Evolutionary conservation across 768 basidiomycete species (phyloP), one percentile per base, ranked within the genome.

Genomic region (Mycena olivaceomarginata): DNA sequence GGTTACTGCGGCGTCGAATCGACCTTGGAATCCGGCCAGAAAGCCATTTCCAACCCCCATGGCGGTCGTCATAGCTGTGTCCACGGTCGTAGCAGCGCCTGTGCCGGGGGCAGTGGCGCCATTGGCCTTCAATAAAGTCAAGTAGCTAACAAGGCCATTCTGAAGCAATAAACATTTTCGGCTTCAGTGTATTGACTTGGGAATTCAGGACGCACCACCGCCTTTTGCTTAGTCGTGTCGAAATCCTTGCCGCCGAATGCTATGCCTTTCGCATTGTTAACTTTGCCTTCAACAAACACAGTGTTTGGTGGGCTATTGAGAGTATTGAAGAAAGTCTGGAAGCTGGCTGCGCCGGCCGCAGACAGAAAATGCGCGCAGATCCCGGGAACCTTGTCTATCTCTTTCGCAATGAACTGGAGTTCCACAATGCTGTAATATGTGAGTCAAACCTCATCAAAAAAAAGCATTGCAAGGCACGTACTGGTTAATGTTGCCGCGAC

Each of bases 211-310:
- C 72, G 39, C 22, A 74, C 72, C 4, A 65, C 72, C 46, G 72
- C 72, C 39, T 74, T 74, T 25, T 56, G 51, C 22, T 39, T 57
- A n/a, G 72, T 74, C 0, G 7, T 41, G 22, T 2, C 12, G 51
- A 74, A 74, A 25, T 18, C 43, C 31, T 67, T 74, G 11, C 43
- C 43, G 20, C 72, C 72, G 39, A 75, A 65, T 7, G 57, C 60
- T 3, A 69, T 25, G 48, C 74, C 74, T 46, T 75, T 75, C 25
- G 74, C 74, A 22, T 75, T 75, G 67, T 75, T 75, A 40, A 69
- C 74, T 3, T 67, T 75, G 4, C 39, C 8, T 39, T 64, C 74
- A 9, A 75, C 74, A 3, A 64, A 63, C n/a, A 75, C 31, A 8
- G 40, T 25, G 39, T 74, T 74, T 8, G 73, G 56, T 11, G 18